phyloP scores from a whole-genome alignment of 768 basidiomycete species.

The Lepiota venenata region DNA sequence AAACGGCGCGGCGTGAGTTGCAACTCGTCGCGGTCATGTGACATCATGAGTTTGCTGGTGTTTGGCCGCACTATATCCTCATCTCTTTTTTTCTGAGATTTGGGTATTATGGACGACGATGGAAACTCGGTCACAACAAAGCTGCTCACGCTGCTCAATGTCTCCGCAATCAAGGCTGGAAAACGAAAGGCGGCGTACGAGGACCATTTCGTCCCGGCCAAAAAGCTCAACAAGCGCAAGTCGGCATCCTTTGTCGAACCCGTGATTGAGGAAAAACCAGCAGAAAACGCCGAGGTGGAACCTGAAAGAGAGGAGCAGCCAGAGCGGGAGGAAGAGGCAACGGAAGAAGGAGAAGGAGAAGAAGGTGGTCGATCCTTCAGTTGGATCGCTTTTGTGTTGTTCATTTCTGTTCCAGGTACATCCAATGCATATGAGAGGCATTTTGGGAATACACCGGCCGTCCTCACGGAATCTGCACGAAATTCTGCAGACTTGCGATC shows the following conservation, averaged over 20 bases:
- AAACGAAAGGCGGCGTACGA: conserved; percentile 51
- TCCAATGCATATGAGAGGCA: conserved; percentile 66
- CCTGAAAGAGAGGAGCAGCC: conserved; percentile 13
- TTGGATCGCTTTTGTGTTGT: background rate
- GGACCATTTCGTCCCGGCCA: conserved; percentile 35
- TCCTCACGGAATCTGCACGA: conserved; percentile 47
- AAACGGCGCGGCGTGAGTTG: conserved; percentile 3
- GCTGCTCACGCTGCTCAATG: conserved; percentile 85
- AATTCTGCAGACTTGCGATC: conserved; percentile 47
- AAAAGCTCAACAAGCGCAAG: conserved; percentile 72
- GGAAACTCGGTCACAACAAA: conserved; percentile 65
- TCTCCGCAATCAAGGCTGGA: conserved; percentile 71
- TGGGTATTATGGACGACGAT: conserved; percentile 20
- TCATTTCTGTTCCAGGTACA: conserved; percentile 10
- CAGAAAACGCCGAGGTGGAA: background rate
- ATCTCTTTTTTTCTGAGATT: conserved; percentile 18
- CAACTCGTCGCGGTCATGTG: conserved; percentile 9
- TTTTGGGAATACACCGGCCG: conserved; percentile 60
- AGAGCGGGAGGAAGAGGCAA: conserved; percentile 17
- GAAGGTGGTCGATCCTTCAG: conserved; percentile 14
- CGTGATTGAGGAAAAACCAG: conserved; percentile 8
- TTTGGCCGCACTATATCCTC: conserved; percentile 19
- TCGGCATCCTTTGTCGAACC: conserved; percentile 31
- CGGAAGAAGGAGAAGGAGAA: conserved; percentile 16
- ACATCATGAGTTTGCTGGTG: conserved; percentile 20